A percentile compares a stretch with the other conserved stretches of the same genome.
Evolutionary conservation across 768 basidiomycete genomes (phyloP).

Genomic region (Suillus americanus): DNA sequence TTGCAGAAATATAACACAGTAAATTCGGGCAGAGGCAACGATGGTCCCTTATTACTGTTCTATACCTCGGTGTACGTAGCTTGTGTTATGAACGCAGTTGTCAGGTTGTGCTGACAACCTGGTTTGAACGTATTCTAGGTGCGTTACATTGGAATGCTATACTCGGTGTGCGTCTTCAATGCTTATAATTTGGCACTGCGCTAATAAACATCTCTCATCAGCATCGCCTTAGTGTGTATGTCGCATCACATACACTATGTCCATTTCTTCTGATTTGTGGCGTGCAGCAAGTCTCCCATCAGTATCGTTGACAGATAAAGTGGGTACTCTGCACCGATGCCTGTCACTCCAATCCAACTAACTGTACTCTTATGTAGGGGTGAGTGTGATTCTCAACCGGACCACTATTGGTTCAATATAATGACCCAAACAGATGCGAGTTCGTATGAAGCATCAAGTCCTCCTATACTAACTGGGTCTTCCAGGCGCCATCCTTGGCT

Average conservation of each 20-base stretch:
- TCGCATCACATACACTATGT: fast-evolving
- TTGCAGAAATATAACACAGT: background rate
- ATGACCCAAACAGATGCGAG: background rate
- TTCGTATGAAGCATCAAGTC: background rate
- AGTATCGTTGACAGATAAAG: background rate
- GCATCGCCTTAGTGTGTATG: too few species aligned
- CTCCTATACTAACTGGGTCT: too few species aligned
- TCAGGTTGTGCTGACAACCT: background rate
- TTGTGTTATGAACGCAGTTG: background rate
- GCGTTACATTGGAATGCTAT: background rate
- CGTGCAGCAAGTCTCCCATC: background rate
- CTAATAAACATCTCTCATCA: background rate
- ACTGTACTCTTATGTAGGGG: background rate
- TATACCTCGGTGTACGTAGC: background rate
- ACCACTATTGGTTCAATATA: background rate
- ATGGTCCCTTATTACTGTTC: background rate
- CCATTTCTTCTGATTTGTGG: background rate
- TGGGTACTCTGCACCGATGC: background rate
- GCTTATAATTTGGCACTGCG: background rate
- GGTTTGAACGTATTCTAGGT: background rate
- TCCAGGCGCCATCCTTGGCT: background rate
- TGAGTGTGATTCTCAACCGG: background rate
- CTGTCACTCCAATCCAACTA: background rate
- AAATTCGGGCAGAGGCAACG: background rate
- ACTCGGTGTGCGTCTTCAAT: background rate